Percentiles rank a stretch among this genome's conserved stretches.
These are phyloP conservation scores for Monosporascus sp. DNA, from an alignment of 2,329 filamentous ascomycete genomes.

Conservation along the genomic window DNA sequence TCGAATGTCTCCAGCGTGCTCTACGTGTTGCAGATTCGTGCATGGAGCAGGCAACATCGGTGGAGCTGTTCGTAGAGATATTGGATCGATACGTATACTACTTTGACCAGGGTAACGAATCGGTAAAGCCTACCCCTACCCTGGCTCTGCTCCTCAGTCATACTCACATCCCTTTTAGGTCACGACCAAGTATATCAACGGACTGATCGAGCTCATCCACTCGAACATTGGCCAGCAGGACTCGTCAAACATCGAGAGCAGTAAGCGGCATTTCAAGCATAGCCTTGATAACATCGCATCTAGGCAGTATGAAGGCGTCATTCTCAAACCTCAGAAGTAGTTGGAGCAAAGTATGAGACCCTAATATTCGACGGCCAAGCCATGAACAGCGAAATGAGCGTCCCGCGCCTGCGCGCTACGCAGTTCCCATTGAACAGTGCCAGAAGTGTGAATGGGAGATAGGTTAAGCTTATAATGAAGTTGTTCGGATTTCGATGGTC, in stretches of 20 bases:
- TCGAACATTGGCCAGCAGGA: conserved; percentile 85
- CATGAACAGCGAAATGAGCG: no score
- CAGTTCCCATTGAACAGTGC: neutral
- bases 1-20: conserved; percentile 92
- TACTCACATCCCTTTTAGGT: conserved; percentile 41
- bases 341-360: neutral
- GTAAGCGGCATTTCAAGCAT: conserved; percentile 88
- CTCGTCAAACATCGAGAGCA: conserved; percentile 77
- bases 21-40: conserved; percentile 95
- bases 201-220: conserved; percentile 95
- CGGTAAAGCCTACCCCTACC: conserved; percentile 46
- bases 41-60: conserved; percentile 96
- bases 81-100: conserved; percentile 98
- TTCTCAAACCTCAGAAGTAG: conserved; percentile 56
- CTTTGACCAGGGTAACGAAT: conserved; percentile 98
- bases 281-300: conserved; percentile 91
- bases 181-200: conserved; percentile 96
- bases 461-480: neutral
- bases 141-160: neutral
- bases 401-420: neutral
- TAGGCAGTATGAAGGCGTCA: conserved; percentile 88
- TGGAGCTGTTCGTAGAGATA: conserved; percentile 98
- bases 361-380: neutral
- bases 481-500: neutral
- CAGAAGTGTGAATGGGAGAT: neutral